phyloP scores from a whole-genome alignment of 1,284 basidiomycete species.

The Fomes fomentarius region DNA sequence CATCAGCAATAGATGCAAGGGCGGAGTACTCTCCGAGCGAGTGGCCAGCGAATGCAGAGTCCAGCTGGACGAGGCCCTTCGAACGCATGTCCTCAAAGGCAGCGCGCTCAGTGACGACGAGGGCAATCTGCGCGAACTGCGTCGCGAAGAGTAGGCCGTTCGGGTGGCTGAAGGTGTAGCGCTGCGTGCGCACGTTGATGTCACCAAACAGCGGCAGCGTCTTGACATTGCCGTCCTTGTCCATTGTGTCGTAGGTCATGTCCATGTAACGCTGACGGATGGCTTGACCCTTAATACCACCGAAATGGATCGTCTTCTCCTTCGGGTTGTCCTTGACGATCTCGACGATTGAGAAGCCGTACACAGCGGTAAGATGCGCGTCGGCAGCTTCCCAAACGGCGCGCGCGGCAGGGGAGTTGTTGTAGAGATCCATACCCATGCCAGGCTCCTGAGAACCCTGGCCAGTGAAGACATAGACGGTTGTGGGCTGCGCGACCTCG shows the following conservation, averaged over 20 bases:
- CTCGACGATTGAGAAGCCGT: constrained; percentile 98
- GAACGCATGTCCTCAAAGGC: constrained; percentile 98
- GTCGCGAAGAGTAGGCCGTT: constrained; percentile 95
- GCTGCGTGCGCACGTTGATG: constrained; percentile 89
- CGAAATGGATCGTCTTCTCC: constrained; percentile 98
- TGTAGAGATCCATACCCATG: constrained; percentile 99
- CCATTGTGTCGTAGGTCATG: constrained; percentile 97
- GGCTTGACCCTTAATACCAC: constrained; percentile 97
- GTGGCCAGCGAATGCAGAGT: constrained; percentile 96
- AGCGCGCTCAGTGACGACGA: constrained; percentile 97
- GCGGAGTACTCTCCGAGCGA: constrained; percentile 99
- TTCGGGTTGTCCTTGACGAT: constrained; percentile 98
- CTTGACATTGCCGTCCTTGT: constrained; percentile 93
- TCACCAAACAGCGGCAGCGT: constrained; percentile 94
- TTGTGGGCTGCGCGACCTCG: constrained; percentile 91
- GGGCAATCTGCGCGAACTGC: constrained; percentile 97
- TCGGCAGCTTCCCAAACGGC: constrained; percentile 98
- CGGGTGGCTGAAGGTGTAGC: constrained; percentile 97
- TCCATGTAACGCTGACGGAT: constrained; percentile 99
- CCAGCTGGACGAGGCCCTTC: constrained; percentile 91
- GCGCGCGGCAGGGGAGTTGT: constrained; percentile 88
- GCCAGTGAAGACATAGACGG: constrained; percentile 97
- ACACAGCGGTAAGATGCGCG: constrained; percentile 89
- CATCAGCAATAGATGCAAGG: constrained; percentile 94
- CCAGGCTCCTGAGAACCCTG: constrained; percentile 98